Evolutionary conservation across 2,329 filamentous ascomycete genomes (phyloP), one percentile per base, ranked within the genome.

Genomic region (Fusarium sp.): DNA sequence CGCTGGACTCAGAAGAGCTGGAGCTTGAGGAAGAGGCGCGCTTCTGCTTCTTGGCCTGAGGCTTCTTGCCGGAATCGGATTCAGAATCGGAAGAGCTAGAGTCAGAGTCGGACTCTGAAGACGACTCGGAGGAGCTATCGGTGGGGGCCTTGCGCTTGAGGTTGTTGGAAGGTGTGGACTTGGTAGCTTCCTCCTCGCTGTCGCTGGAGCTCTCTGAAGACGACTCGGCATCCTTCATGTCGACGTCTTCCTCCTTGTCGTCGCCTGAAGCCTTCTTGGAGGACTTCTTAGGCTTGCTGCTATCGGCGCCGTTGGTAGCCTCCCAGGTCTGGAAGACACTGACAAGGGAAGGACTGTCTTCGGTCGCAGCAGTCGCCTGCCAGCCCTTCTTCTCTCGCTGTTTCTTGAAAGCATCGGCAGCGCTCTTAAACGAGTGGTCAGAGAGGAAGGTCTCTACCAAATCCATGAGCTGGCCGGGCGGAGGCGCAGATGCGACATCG

Each of bases 381-480:
- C 83, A 86, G 53, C 83, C 85, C 70, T 86, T 85, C 79, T 82
- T 84, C 77, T 81, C 85, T 56, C 87, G 83, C 76, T 93, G 89
- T 77, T 90, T 88, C 73, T 84, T 83, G 75, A 94, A 91, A 8
- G 88, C 86, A 63, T 85, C 82, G 75, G 87, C 87, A 47, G 91
- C 88, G 63, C 84, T 83, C 50, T 84, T 79, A 74, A 92, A 91
- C n/a, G 88, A 87, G 78, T 91, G 86, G 47, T 90, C 86, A 44
- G 85, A 85, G 52, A 94, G 84, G 79, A 94, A 94, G 24, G 82
- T 80, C 68, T 89, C 88, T 74, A 94, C 86, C 18, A 93, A 83
- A 66, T 89, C 87, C 76, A 94, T 83, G 38, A 94, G 82, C 78
- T 91, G 86, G 29, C 86, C 79, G 7, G 91, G 86, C 27, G 88